Evolutionary conservation across 768 basidiomycete genomes (phyloP), one percentile per base, ranked within the genome.

Genomic region (Mrakia gelida): DNA sequence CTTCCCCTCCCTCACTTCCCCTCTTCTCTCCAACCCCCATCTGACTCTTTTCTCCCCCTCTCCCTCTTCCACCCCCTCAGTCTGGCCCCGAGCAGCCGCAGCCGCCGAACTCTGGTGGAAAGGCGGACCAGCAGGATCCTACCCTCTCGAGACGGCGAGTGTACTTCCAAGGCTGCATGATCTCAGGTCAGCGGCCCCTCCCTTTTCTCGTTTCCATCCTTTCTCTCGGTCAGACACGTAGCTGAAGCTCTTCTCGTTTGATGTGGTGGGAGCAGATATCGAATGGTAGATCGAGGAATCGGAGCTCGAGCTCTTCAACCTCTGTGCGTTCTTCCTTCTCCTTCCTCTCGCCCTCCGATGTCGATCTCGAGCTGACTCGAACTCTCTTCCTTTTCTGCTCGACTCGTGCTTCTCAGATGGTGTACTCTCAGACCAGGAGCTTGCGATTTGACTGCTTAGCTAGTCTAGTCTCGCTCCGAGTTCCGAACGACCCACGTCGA

Each of bases 11-110:
- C n/a, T 21, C 13, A 23, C 7, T 21, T 28, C 3, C 13, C 7
- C 11, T 63, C n/a, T 3, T n/a, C 21, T 13, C n/a, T 6, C 3
- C n/a, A n/a, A 63, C n/a, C 62, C 9, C 8, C 10, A 16, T 1
- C 38, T 15, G 30, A 43, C 11, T 10, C 34, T 10, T 18, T 30
- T 34, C 32, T 41, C 32, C 10, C 10, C 13, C 6, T n/a, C 32
- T 32, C n/a, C 32, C 2, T 34, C 26, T 16, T n/a, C n/a, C 6
- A 32, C 26, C 15, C 6, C 30, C 38, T 16, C 67, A 68, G 67
- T 26, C 3, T 68, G 67, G 67, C 67, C 67, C 26, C 67, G 67
- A 43, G 67, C 67, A 15, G 67, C 67, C 10, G 67, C 67, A 32
- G 67, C 67, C 10, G 67, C 67, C 15, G 67, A 43, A 15, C 38